A percentile compares a stretch with the other conserved stretches of the same genome.
phyloP scores from a whole-genome alignment of 768 basidiomycete genomes.

The Phallus indusiatus region DNA sequence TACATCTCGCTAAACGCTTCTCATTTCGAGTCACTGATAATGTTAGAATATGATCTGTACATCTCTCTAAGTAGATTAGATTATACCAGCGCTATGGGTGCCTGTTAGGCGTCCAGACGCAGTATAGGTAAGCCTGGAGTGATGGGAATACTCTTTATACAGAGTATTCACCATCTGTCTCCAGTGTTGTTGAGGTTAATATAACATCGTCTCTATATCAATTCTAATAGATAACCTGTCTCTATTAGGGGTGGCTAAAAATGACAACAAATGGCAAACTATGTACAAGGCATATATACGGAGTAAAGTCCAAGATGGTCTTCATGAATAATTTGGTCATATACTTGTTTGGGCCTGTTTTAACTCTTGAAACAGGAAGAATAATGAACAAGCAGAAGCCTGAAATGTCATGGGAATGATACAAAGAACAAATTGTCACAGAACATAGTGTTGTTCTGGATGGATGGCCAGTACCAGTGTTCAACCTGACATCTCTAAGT shows the following conservation, averaged over 20 bases:
- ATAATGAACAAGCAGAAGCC: not conserved
- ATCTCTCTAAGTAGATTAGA: too few species aligned
- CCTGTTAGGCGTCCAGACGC: too few species aligned
- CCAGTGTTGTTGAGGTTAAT: too few species aligned
- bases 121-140: too few species aligned
- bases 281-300: not conserved
- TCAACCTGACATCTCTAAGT: not conserved
- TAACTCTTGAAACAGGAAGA: not conserved
- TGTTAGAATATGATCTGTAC: too few species aligned
- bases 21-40: too few species aligned
- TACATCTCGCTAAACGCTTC: too few species aligned
- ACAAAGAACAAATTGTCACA: not conserved
- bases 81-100: too few species aligned
- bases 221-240: not conserved
- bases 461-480: not conserved
- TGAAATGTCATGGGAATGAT: not conserved
- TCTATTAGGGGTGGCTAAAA: not conserved
- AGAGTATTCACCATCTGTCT: too few species aligned
- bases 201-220: not conserved
- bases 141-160: too few species aligned
- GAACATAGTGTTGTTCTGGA: not conserved
- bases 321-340: not conserved
- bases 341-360: not conserved
- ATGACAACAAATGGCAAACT: not conserved
- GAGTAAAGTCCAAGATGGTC: not conserved